Evolutionary conservation across 768 basidiomycete genomes (phyloP).

Genomic region (Boletus bicolor): DNA sequence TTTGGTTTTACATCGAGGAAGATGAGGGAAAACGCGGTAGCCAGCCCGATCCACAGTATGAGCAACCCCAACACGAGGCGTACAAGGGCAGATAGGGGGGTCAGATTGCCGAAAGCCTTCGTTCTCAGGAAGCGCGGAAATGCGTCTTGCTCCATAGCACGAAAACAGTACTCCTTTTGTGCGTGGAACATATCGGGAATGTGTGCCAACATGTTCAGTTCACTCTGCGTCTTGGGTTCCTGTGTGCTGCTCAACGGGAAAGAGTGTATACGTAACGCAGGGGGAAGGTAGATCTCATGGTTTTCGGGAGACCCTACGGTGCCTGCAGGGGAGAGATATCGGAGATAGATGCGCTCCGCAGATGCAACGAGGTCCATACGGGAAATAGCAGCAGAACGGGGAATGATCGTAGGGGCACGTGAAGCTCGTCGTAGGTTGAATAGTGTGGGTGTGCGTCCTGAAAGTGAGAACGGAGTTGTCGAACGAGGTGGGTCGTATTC

Average conservation of each 20-base stretch:
- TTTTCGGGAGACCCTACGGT: constrained; percentile 79
- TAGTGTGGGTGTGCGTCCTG: constrained; percentile 70
- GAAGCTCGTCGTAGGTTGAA: constrained; percentile 77
- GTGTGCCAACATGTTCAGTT: constrained; percentile 77
- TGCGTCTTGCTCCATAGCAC: constrained; percentile 93
- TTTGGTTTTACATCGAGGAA: constrained; percentile 94
- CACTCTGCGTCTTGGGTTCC: constrained; percentile 65
- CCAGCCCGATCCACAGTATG: constrained; percentile 92
- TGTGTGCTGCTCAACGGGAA: constrained; percentile 80
- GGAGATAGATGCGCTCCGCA: constrained; percentile 93
- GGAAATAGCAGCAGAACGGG: constrained; percentile 85
- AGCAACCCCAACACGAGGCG: constrained; percentile 83
- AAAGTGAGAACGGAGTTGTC: constrained; percentile 76
- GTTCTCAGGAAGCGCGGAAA: constrained; percentile 92
- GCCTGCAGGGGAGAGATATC: constrained; percentile 84
- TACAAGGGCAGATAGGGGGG: constrained; percentile 84
- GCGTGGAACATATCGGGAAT: constrained; percentile 96
- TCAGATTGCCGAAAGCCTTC: constrained; percentile 98
- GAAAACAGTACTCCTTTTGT: constrained; percentile 97
- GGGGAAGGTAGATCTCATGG: constrained; percentile 97
- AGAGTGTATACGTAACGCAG: constrained; percentile 82
- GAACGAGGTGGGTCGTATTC: constrained; percentile 57
- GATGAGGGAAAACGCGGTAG: constrained; percentile 84
- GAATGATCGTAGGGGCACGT: constrained; percentile 91
- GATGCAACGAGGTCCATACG: constrained; percentile 87